phyloP scores from a whole-genome alignment of 768 basidiomycete species.

The Coprinopsis cinerea region DNA sequence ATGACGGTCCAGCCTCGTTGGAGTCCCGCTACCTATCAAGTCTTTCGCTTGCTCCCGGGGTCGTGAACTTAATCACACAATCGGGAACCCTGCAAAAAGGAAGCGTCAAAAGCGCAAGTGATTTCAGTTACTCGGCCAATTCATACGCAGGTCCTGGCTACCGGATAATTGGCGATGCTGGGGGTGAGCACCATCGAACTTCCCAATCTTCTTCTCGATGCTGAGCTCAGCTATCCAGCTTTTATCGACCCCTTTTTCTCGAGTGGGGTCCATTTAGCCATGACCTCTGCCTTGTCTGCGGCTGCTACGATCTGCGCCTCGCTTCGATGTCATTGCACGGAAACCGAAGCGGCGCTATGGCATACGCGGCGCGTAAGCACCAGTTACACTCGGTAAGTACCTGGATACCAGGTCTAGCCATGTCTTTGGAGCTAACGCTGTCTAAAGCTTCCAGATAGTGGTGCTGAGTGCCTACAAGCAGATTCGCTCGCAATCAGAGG shows the following conservation, averaged over 20 bases:
- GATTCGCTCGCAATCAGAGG: conserved; percentile 51
- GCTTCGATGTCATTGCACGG: conserved; percentile 43
- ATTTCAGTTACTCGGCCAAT: conserved; percentile 61
- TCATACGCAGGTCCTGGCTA: conserved; percentile 49
- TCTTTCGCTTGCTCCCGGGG: conserved; percentile 42
- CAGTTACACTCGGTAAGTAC: conserved; percentile 48
- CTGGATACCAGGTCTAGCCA: not conserved
- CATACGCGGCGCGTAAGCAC: conserved; percentile 51
- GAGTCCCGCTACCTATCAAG: conserved; percentile 37
- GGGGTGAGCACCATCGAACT: conserved; percentile 33
- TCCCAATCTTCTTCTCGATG: not conserved
- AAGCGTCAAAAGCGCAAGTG: conserved; percentile 47
- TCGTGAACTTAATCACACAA: conserved; percentile 35
- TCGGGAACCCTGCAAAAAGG: conserved; percentile 32
- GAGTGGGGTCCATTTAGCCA: conserved; percentile 56
- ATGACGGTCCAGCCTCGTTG: conserved; percentile 22
- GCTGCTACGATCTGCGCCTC: conserved; percentile 53
- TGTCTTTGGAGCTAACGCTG: conserved; percentile 6
- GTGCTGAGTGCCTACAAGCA: conserved; percentile 73
- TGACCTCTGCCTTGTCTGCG: conserved; percentile 57
- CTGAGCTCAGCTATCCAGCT: conserved; percentile 25
- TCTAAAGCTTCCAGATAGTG: conserved; percentile 55
- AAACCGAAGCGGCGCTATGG: conserved; percentile 42
- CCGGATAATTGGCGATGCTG: conserved; percentile 64
- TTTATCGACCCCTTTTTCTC: conserved; percentile 68